These are phyloP conservation scores for Recurvomyces mirabilis DNA, from an alignment of 495 filamentous ascomycete genomes.

Conservation along the genomic window DNA sequence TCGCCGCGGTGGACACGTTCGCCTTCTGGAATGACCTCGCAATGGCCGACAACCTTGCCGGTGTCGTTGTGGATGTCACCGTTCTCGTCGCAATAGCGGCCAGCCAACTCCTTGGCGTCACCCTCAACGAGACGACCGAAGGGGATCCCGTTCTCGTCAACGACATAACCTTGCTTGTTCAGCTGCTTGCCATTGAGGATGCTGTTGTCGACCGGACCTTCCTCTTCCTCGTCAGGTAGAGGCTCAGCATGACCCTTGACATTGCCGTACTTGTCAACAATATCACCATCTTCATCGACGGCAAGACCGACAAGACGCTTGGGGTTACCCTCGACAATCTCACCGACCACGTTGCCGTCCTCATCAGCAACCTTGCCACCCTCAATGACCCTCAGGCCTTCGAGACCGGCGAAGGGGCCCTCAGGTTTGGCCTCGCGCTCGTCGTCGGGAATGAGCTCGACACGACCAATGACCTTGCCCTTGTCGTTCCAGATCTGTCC, in stretches of 20 bases:
- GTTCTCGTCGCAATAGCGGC: slow-evolving; percentile 58
- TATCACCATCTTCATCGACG: slow-evolving; percentile 76
- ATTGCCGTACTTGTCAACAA: slow-evolving; percentile 69
- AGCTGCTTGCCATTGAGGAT: slow-evolving; percentile 56
- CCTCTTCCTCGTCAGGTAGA: slow-evolving; percentile 42
- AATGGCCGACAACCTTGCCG: slow-evolving; percentile 62
- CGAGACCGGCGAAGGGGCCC: slow-evolving; percentile 64
- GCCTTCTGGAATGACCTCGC: slow-evolving; percentile 61
- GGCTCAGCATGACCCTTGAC: slow-evolving; percentile 51
- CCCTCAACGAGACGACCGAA: slow-evolving; percentile 62
- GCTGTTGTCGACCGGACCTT: slow-evolving; percentile 41
- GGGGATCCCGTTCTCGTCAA: slow-evolving; percentile 54
- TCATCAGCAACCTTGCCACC: slow-evolving; percentile 61
- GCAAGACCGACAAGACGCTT: slow-evolving; percentile 62
- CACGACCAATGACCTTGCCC: slow-evolving; percentile 61
- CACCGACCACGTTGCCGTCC: slow-evolving; percentile 57
- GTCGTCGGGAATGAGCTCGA: slow-evolving; percentile 59
- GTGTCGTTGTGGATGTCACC: slow-evolving; percentile 63
- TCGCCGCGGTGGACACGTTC: slow-evolving; percentile 58
- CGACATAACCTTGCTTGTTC: slow-evolving; percentile 74
- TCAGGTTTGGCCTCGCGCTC: slow-evolving; percentile 62
- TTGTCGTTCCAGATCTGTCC: slow-evolving; percentile 66
- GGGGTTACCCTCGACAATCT: slow-evolving; percentile 63
- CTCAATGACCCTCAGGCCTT: slow-evolving; percentile 54
- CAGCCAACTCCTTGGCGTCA: slow-evolving; percentile 55